Evolutionary conservation across 176 grass and related monocot species (phyloP), one percentile per base, ranked within the genome.

Genomic region (Carex pumila): DNA sequence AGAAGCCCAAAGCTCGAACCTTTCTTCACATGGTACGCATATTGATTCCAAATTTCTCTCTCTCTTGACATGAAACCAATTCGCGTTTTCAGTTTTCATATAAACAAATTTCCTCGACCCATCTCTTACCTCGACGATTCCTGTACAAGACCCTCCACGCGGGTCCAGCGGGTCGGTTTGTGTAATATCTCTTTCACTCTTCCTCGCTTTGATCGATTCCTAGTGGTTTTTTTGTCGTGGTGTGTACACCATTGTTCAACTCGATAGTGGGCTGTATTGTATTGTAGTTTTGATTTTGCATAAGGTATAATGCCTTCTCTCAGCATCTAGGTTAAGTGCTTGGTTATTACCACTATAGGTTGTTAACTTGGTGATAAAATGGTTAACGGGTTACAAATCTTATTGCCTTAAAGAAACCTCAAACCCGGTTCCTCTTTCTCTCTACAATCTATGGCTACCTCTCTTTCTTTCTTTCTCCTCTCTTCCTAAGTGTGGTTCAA

Each of bases 311-410:
- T 83, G 60, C 19, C 41, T 50, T 19, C 62, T 54, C 63, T 68
- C 7, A 68, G 61, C 80, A 82, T 83, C 80, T 83, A 54, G 80
- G 80, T 83, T 65, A 14, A 67, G 39, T 65, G 18, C 37, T 82
- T 61, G 61, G 59, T 65, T 65, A 49, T 29, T 82, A 47, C 39
- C 21, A 64, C 58, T 37, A 1, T 3, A 62, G 36, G 79, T 82
- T 65, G 21, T 47, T 49, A 62, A 61, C 78, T 61, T 17, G 61
- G 61, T 64, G 58, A 37, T 15, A 80, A 81, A 39, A 64, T 30
- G 60, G 11, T 65, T 67, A 61, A 50, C 62, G 61, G 61, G 37
- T 67, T 83, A 30, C 80, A 62, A 62, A 83, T 65, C 80, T 83
- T 83, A 62, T 62, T 56, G 55, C 22, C 49, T 32, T 56, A 77